Evolutionary conservation across 1,284 basidiomycete species (phyloP), one percentile per base, ranked within the genome.

Genomic region (Vanrija sp.): DNA sequence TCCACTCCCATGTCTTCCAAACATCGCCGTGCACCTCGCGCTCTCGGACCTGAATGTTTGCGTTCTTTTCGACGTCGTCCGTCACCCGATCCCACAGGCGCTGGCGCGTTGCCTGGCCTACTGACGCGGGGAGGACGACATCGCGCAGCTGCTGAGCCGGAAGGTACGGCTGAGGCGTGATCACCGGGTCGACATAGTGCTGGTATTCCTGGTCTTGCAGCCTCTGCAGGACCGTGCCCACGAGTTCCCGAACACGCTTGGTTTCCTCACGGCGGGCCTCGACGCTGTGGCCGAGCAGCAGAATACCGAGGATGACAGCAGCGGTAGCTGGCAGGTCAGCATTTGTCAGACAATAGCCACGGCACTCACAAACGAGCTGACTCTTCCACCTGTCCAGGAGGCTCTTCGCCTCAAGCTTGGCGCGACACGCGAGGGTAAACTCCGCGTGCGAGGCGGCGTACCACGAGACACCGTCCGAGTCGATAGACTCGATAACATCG

Each of bases 101-200:
- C 55, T 84, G 82, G 46, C 93, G 83, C 28, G 79, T 78, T 7
- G 81, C 71, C 15, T 88, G 82, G 23, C 87, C 87, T 68, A 89
- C 88, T 57, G 91, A 87, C 50, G 88, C 85, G 61, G 89, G 86
- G 23, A 98, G 78, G 43, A 98, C 83, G 43, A 89, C 80, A 76
- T 99, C 95, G 44, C 96, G 86, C 38, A 99, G 83, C 69, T 97
- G 94, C 47, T 89, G 80, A 6, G 91, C 90, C 1, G 91, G 88
- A 55, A 98, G 78, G 79, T 88, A 94, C 3, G 91, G 84, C 54
- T 86, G 81, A 1, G 91, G 85, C 38, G 85, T 83, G 49, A 82
- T 83, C 54, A 88, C 84, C 7, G 91, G 90, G 72, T 96, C 92
- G 60, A 84, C 83, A 71, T 92, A 86, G 76, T 97, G 86, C 5